Base-by-base conservation (phyloP, 805 yeast species). In the Saturnispora besseyi region DNA sequence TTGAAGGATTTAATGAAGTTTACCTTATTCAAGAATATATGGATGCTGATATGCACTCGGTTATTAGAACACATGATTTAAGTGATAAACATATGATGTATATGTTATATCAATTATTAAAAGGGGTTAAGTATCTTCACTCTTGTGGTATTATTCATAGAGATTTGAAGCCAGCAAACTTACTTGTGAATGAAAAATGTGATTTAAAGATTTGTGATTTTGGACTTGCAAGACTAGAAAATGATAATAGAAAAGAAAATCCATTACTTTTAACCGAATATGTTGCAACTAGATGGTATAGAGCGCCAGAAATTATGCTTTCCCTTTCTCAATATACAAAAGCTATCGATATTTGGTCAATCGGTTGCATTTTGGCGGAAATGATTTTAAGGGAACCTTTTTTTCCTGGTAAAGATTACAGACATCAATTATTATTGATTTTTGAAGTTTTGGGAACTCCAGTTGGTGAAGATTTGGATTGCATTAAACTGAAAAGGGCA, bases 301-400 rank as follows among this genome's bases (percentile, higher is more conserved):
- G 93, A 48, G 91, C 91, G 0, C 91, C 91, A 0, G 93, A 85
- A 62, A 82, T 85, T 51, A 85, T 85, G 91, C 66, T 85, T 28
- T 78, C 87, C 1, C 74, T 77, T 52, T 81, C 85, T 38, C 82
- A 81, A 58, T 85, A 85, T 56, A 77, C 90, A 2, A 79, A 83
- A 8, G 87, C 89, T 0, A 82, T 85, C 52, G 93, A 85, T 60
- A 72, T 84, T 13, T 85, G 93, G 93, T 80, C 88, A 0, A 81
- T 83, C 38, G 93, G 91, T 0, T 84, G 91, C 60, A 82, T 85
- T 32, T 59, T 85, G 31, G 90, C 86, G 0, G 93, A 85, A 62
- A 70, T 84, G 73, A 69, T 81, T 42, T 62, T 71, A 11, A 74
- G 79, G 7, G 74, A 73, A 52, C 89, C 91, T 0, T 62, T 85